Conservation (phyloP, 2,329 filamentous ascomycete genomes). For the Fusarium haematococcum region DNA sequence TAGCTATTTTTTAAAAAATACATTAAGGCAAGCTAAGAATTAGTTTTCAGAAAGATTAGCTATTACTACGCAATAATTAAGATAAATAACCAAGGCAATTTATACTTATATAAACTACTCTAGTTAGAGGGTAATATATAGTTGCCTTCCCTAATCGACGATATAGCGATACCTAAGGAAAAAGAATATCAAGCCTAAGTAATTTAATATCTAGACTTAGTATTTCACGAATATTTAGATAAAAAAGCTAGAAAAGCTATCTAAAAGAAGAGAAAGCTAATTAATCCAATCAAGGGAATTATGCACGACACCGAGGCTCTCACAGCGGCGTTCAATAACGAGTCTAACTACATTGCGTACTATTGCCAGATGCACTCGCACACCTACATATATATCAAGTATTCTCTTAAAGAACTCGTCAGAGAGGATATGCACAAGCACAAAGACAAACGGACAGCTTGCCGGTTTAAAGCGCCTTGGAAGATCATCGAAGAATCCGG, state of each 20-base stretch:
- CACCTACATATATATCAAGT: neutral
- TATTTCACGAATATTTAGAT: neutral
- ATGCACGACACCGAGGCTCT: neutral
- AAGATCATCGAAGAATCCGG: neutral
- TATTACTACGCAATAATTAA: no score
- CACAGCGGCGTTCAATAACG: neutral
- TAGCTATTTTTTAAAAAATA: no score
- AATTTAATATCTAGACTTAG: neutral
- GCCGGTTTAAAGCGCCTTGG: slow-evolving; percentile 17
- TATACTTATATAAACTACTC: no score
- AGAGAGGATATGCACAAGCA: neutral
- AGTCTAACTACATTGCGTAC: neutral
- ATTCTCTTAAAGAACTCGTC: neutral
- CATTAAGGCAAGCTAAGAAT: no score
- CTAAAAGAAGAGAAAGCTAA: neutral
- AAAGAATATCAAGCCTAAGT: neutral
- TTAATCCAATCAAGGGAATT: neutral
- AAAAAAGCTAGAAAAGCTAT: neutral
- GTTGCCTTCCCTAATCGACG: neutral
- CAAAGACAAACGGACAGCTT: neutral
- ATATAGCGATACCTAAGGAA: neutral
- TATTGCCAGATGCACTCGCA: neutral
- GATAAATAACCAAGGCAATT: no score
- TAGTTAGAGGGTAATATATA: no score
- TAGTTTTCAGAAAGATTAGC: no score